These are phyloP conservation scores for Ceratobasidium sp. DNA, from an alignment of 1,284 basidiomycete genomes.

Conservation along the genomic window DNA sequence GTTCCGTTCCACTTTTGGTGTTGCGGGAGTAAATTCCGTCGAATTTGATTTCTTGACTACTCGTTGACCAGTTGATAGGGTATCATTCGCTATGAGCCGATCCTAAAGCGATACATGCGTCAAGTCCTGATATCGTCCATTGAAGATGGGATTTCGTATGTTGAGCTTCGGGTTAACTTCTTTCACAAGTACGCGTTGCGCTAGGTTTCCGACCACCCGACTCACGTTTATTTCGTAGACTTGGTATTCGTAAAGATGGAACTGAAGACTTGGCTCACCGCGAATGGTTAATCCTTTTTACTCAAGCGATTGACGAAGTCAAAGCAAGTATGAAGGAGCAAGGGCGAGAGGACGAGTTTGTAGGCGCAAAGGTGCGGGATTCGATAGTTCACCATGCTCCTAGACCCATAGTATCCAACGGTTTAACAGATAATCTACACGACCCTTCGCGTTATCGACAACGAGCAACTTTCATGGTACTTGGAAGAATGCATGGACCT, in stretches of 20 bases:
- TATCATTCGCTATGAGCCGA: slow-evolving; percentile 69
- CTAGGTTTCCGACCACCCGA: too few relatives aligned
- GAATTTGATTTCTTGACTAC: background rate
- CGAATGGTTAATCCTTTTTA: slow-evolving; percentile 73
- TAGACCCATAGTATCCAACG: background rate
- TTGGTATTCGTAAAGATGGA: slow-evolving; percentile 71
- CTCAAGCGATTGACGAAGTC: slow-evolving; percentile 69
- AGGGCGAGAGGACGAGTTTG: slow-evolving; percentile 71
- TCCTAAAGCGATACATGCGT: slow-evolving; percentile 71
- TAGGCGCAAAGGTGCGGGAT: slow-evolving; percentile 74
- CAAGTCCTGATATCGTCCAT: slow-evolving; percentile 75
- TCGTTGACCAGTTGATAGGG: slow-evolving; percentile 59
- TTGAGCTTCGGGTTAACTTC: slow-evolving; percentile 81
- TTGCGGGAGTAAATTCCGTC: slow-evolving; percentile 63
- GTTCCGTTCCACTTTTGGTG: slow-evolving; percentile 68
- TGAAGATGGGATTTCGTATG: slow-evolving; percentile 80
- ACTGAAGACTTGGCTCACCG: slow-evolving; percentile 70
- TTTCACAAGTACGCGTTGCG: slow-evolving; percentile 64
- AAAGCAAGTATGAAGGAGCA: slow-evolving; percentile 68
- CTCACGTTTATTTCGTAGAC: slow-evolving; percentile 51
- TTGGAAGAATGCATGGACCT: slow-evolving; percentile 79
- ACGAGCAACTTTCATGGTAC: slow-evolving; percentile 74
- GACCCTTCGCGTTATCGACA: slow-evolving; percentile 70
- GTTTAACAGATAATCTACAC: slow-evolving; percentile 77
- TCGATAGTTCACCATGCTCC: background rate